These are phyloP conservation scores for Vachellia pachyceras DNA, from an alignment of 306 rosid genomes.

Conservation along the genomic window DNA sequence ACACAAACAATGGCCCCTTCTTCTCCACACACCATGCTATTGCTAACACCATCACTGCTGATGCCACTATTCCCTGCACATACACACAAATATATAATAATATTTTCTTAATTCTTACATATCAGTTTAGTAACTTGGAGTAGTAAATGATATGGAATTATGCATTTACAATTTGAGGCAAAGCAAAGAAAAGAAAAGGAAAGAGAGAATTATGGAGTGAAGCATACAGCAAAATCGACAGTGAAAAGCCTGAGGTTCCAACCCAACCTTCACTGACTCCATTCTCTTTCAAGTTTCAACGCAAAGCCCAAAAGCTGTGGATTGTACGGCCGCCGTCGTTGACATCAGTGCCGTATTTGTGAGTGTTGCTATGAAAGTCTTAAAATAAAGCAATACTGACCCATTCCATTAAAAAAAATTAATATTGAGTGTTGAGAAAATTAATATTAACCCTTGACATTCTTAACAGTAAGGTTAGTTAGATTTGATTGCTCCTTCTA, in stretches of 20 bases:
- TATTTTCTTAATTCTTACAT: too few relatives aligned
- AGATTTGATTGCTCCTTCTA: too few relatives aligned
- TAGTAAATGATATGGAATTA: too few relatives aligned
- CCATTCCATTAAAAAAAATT: too few relatives aligned
- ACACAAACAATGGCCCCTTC: background rate
- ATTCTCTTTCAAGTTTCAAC: constrained; percentile 60
- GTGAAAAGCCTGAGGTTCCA: constrained; percentile 69
- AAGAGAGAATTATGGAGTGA: background rate
- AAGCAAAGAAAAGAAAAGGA: too few relatives aligned
- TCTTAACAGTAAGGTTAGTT: too few relatives aligned
- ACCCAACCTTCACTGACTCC: constrained; percentile 67
- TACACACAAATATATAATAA: too few relatives aligned
- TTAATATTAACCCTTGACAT: too few relatives aligned
- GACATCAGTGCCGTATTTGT: background rate
- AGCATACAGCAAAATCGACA: constrained; percentile 55
- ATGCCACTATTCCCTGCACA: background rate
- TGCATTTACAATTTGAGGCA: background rate
- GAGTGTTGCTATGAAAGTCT: too few relatives aligned
- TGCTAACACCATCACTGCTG: background rate
- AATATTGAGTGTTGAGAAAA: too few relatives aligned
- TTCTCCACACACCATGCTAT: background rate
- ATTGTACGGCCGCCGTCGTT: background rate
- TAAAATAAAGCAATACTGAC: too few relatives aligned
- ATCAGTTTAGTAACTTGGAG: too few relatives aligned
- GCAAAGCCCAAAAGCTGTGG: constrained; percentile 46